phyloP scores from a whole-genome alignment of 108 stramenopile genomes.

The Cyclotella distinguenda region DNA sequence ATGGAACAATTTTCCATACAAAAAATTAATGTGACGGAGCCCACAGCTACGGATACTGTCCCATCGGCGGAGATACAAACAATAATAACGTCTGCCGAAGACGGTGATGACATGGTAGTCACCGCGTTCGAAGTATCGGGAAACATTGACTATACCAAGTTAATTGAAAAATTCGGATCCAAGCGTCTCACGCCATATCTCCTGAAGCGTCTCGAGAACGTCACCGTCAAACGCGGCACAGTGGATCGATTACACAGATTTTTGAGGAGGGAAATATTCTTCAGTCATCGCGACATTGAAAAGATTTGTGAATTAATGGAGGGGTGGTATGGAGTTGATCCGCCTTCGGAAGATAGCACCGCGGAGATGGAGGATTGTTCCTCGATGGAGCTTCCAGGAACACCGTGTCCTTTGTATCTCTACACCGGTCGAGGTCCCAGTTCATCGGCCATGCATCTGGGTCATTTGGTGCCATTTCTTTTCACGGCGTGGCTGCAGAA shows the following conservation, averaged over 20 bases:
- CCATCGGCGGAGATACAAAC: slow-evolving; percentile 4
- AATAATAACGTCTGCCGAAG: slow-evolving; percentile 8
- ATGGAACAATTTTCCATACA: slow-evolving; percentile 16
- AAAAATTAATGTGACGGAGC: neutral
- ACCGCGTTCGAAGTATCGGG: slow-evolving; percentile 86
- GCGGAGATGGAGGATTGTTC: neutral
- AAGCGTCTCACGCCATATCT: slow-evolving; percentile 66
- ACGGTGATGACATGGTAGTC: slow-evolving; percentile 82
- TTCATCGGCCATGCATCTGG: slow-evolving; percentile 94
- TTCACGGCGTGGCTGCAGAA: slow-evolving; percentile 97
- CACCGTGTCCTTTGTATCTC: slow-evolving; percentile 86
- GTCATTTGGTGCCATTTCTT: slow-evolving; percentile 97
- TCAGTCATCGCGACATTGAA: slow-evolving; percentile 95
- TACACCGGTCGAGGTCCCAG: slow-evolving; percentile 99
- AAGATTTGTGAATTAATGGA: slow-evolving; percentile 79
- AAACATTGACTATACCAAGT: slow-evolving; percentile 94
- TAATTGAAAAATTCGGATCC: slow-evolving; percentile 94
- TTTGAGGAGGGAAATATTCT: slow-evolving; percentile 95
- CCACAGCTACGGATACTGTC: slow-evolving; percentile 1
- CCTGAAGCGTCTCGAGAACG: slow-evolving; percentile 63
- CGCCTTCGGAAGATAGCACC: slow-evolving; percentile 14
- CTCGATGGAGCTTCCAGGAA: slow-evolving; percentile 15
- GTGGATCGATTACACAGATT: slow-evolving; percentile 90
- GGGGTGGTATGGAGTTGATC: slow-evolving; percentile 34
- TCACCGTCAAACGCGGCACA: slow-evolving; percentile 81